Evolutionary conservation across 176 grass and related monocot species (phyloP).

Genomic region (bread wheat (Triticum aestivum)): IWGSC_CS_RefSeq_v2.1 NC_057811.1:403951367-403951866

Average conservation of each 20-base stretch:
- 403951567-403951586: background rate
- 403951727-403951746: background rate
- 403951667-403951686: background rate
- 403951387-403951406: constrained; percentile 71
- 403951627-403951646: background rate
- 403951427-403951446: constrained; percentile 68
- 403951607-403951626: background rate
- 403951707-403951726: background rate
- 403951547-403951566: background rate
- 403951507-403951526: constrained; percentile 61
- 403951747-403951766: background rate
- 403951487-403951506: constrained; percentile 61
- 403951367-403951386: constrained; percentile 60
- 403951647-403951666: background rate
- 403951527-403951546: constrained; percentile 47
- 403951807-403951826: background rate
- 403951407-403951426: constrained; percentile 58
- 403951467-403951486: constrained; percentile 66
- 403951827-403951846: background rate
- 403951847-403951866: background rate
- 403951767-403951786: background rate
- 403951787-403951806: background rate
- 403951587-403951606: background rate
- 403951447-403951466: constrained; percentile 66
- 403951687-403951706: background rate